Base-by-base conservation (phyloP, 768 basidiomycete genomes). In the Lentinula edodes region DNA sequence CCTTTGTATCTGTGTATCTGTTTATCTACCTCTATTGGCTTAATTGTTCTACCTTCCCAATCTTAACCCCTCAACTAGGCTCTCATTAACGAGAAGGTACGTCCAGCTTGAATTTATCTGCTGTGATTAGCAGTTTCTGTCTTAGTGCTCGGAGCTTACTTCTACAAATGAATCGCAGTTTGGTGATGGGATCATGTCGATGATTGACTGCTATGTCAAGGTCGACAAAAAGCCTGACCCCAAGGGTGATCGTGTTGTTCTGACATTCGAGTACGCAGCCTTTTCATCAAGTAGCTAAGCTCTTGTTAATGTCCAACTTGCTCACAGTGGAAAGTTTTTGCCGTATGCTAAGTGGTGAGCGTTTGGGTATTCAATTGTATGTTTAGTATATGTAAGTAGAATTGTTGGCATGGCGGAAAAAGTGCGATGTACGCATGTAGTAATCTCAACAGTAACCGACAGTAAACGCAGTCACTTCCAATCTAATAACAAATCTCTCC, bases 111-210 rank as follows among this genome's bases (percentile, higher is more conserved):
- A 28, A 42, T 50, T 15, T 42, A 23, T 20, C 20, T 48, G 46
- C 18, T 18, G 45, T n/a, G 45, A 23, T 46, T 46, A 12, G 45
- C 45, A 45, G 43, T 45, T 23, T 20, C 45, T 6, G 16, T 23
- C 45, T 46, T 39, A 13, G 45, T 46, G 2, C 45, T 18, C 18
- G 46, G 46, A 23, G 46, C 46, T 48, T 23, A 48, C 18, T n/a
- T 48, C 51, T 18, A 28, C 36, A 38, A 28, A 28, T 32, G 50
- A 60, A 18, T 23, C 61, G 2, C 64, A 90, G 88, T 92, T 91
- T 64, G 91, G 91, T 5, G 91, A 93, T 67, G 90, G 91, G 5
- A 92, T 93, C 63, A 91, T 92, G 89, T 89, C 88, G 18, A 90
- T 92, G 88, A 91, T 92, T 61, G 90, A 93, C 70, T 92, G 90